Evolutionary conservation across 768 basidiomycete genomes (phyloP).

Genomic region (Serendipita indica): DNA sequence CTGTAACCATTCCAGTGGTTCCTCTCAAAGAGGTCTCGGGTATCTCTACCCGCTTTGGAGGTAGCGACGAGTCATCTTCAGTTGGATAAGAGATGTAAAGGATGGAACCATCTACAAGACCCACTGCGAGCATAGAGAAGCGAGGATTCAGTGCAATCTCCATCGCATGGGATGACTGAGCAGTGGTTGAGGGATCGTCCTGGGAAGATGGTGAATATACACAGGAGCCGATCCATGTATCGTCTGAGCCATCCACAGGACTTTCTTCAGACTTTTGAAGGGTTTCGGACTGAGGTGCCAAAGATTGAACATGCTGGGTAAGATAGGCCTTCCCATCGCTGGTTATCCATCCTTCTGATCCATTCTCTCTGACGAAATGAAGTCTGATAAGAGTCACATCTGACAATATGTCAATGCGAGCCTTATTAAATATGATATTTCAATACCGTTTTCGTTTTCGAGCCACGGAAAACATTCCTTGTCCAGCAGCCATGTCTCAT

Average conservation of each 20-base stretch:
- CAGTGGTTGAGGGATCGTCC: not conserved
- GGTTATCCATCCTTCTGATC: slow-evolving; percentile 70
- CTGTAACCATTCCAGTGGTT: slow-evolving; percentile 40
- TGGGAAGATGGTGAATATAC: not conserved
- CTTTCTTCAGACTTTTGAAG: slow-evolving; percentile 27
- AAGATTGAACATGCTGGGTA: slow-evolving; percentile 30
- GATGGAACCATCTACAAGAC: not conserved
- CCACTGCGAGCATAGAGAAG: not conserved
- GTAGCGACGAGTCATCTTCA: not conserved
- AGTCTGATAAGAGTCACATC: slow-evolving; percentile 49
- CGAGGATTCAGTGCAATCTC: slow-evolving; percentile 8
- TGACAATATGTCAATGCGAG: not conserved
- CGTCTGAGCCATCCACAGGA: slow-evolving; percentile 15
- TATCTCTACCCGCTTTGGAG: slow-evolving; percentile 16
- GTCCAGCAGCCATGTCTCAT: slow-evolving; percentile 58
- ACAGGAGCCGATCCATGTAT: slow-evolving; percentile 13
- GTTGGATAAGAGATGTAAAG: slow-evolving; percentile 25
- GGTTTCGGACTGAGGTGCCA: slow-evolving; percentile 23
- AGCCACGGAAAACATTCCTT: slow-evolving; percentile 61
- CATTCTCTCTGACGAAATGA: slow-evolving; percentile 38
- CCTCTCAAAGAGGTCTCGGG: slow-evolving; percentile 36
- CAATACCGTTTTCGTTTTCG: slow-evolving; percentile 50
- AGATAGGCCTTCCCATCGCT: slow-evolving; percentile 75
- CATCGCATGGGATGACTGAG: not conserved
- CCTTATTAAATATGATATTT: not conserved